Evolutionary conservation across 2,329 filamentous ascomycete genomes (phyloP).

Genomic region (Phyllosticta capitalensis): DNA sequence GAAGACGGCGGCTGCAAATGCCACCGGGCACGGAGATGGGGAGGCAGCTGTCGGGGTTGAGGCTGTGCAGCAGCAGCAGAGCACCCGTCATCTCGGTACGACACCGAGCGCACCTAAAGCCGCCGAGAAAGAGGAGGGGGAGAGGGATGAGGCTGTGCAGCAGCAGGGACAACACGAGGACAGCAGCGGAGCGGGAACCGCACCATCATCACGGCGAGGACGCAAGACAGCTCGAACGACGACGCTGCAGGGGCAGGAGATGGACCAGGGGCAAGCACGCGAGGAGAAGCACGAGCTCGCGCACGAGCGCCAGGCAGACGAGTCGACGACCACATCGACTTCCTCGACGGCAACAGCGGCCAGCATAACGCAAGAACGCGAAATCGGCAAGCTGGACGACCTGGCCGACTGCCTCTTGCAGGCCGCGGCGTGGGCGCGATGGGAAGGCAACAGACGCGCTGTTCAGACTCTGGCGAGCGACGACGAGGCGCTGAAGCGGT

Average conservation of each 20-base stretch:
- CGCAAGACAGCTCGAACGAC: too few relatives aligned
- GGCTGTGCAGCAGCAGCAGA: neutral
- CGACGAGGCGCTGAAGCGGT: conserved; percentile 1
- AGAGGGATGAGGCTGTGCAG: too few relatives aligned
- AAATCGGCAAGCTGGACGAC: conserved; percentile 59
- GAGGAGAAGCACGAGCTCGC: too few relatives aligned
- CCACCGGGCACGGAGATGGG: neutral
- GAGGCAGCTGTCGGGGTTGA: neutral
- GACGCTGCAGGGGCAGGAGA: too few relatives aligned
- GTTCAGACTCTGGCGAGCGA: conserved; percentile 14
- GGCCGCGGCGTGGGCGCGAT: conserved; percentile 65
- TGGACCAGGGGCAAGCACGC: too few relatives aligned
- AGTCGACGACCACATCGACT: neutral
- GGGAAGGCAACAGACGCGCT: conserved; percentile 50
- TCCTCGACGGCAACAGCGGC: neutral
- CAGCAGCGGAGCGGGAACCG: too few relatives aligned
- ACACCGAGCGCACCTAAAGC: too few relatives aligned
- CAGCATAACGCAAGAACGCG: neutral
- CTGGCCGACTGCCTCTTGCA: conserved; percentile 72
- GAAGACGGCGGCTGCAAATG: neutral
- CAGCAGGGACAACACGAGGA: too few relatives aligned
- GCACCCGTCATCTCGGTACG: too few relatives aligned
- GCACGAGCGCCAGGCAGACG: too few relatives aligned
- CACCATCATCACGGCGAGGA: too few relatives aligned
- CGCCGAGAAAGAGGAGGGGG: too few relatives aligned